phyloP scores from a whole-genome alignment of 2,329 filamentous ascomycete genomes.

The Onygenales sp. region DNA sequence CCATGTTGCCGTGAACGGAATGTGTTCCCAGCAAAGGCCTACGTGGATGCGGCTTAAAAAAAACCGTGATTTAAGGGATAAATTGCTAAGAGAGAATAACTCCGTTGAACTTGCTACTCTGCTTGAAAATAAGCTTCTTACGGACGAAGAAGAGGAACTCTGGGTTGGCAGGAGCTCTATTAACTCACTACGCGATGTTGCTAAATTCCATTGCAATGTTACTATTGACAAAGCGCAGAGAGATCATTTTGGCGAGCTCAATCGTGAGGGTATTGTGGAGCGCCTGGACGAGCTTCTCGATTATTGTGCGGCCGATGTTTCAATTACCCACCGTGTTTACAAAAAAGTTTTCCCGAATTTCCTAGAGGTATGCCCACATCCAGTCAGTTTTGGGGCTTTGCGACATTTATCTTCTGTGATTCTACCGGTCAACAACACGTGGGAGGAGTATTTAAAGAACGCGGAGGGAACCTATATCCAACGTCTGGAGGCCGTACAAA shows the following conservation, averaged over 20 bases:
- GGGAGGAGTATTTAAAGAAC: constrained; percentile 74
- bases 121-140: constrained; percentile 56
- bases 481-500: constrained; percentile 66
- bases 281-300: constrained; percentile 77
- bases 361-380: constrained; percentile 82
- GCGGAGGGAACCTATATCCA: constrained; percentile 76
- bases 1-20: constrained; percentile 94
- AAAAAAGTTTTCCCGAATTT: constrained; percentile 88
- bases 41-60: constrained; percentile 98
- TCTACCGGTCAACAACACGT: constrained; percentile 76
- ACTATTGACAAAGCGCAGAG: constrained; percentile 82
- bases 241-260: constrained; percentile 76
- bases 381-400: constrained; percentile 90
- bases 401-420: constrained; percentile 91
- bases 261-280: constrained; percentile 57
- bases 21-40: constrained; percentile 93
- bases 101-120: constrained; percentile 62
- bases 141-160: constrained; percentile 82
- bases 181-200: constrained; percentile 90
- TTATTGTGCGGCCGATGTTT: constrained; percentile 92
- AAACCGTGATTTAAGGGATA: constrained; percentile 72
- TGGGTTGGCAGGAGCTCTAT: constrained; percentile 94
- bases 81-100: constrained; percentile 61
- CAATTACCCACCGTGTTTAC: constrained; percentile 88
- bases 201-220: constrained; percentile 88